Conservation (phyloP, 2,329 filamentous ascomycete genomes). For the Ophiosphaerella herpotricha region DNA sequence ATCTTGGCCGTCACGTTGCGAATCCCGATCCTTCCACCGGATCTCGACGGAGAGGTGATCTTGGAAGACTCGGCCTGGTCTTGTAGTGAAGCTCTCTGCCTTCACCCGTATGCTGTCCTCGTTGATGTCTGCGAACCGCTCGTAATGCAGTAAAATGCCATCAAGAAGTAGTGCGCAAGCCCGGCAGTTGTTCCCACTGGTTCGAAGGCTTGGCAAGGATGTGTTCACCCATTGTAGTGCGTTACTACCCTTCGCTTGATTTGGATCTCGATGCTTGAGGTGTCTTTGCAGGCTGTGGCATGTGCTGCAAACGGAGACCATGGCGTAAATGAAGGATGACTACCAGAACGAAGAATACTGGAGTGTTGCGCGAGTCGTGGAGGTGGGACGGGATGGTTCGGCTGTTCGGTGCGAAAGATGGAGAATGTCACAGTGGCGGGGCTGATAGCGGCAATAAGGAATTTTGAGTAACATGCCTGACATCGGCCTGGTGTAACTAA, state of each 20-base stretch:
- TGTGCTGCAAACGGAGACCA: conserved; percentile 39
- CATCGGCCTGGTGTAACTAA: background rate
- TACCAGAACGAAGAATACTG: conserved; percentile 2
- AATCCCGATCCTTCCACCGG: conserved; percentile 31
- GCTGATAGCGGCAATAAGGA: conserved; percentile 2
- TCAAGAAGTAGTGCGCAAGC: conserved; percentile 41
- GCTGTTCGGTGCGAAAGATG: too few species aligned
- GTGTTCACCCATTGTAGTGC: conserved; percentile 33
- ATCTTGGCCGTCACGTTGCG: conserved; percentile 19
- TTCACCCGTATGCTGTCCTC: conserved; percentile 32
- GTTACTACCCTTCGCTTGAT: conserved; percentile 17
- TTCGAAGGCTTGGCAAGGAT: conserved; percentile 33
- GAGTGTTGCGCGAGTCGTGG: conserved; percentile 9
- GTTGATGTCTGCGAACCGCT: conserved; percentile 28
- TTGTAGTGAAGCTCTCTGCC: conserved; percentile 33
- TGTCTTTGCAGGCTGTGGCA: conserved; percentile 43
- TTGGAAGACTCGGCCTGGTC: conserved; percentile 21
- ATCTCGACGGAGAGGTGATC: conserved; percentile 42
- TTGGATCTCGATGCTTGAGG: conserved; percentile 20
- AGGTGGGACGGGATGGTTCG: conserved; percentile 1
- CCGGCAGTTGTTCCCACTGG: conserved; percentile 36
- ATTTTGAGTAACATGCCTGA: conserved; percentile 3
- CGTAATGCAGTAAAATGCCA: conserved; percentile 39
- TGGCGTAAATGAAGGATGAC: conserved; percentile 10
- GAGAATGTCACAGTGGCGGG: conserved; percentile 3